phyloP scores from a whole-genome alignment of 2,329 filamentous ascomycete genomes.

The Exophiala sideris region DNA sequence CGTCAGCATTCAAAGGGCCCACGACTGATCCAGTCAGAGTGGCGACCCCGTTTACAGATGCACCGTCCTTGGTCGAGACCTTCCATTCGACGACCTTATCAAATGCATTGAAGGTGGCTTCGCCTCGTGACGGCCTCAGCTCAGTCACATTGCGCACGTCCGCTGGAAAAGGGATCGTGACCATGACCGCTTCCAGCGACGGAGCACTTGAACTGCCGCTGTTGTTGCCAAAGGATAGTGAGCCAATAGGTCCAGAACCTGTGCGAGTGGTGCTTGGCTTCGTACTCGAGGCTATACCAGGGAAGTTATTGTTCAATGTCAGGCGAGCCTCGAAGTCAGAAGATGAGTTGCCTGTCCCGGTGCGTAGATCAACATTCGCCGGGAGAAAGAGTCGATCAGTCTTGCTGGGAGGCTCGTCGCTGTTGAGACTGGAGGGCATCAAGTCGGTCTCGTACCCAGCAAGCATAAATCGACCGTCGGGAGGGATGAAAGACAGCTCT shows the following conservation, averaged over 20 bases:
- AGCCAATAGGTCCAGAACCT: constrained; percentile 47
- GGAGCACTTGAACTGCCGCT: constrained; percentile 58
- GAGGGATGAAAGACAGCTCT: constrained; percentile 91
- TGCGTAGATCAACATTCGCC: constrained; percentile 75
- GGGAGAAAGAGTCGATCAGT: constrained; percentile 72
- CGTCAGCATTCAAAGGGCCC: constrained; percentile 54
- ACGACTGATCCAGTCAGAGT: constrained; percentile 77
- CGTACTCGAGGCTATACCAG: constrained; percentile 36
- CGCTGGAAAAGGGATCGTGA: constrained; percentile 74
- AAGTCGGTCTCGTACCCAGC: constrained; percentile 94
- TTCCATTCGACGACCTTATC: constrained; percentile 77
- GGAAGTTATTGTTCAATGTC: constrained; percentile 65
- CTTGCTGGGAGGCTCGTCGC: constrained; percentile 53
- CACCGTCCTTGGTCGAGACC: constrained; percentile 72
- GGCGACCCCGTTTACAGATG: constrained; percentile 63
- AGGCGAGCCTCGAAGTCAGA: constrained; percentile 87
- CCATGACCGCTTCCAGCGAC: constrained; percentile 69
- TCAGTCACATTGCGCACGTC: constrained; percentile 80
- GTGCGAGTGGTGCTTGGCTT: constrained; percentile 32
- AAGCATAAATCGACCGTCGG: constrained; percentile 88
- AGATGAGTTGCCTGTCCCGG: constrained; percentile 68
- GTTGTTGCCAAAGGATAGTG: constrained; percentile 44
- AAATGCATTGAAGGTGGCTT: constrained; percentile 74
- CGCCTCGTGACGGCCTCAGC: constrained; percentile 74
- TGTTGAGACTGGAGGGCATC: constrained; percentile 64